Evolutionary conservation across 768 basidiomycete genomes (phyloP).

Genomic region (Pleurotus salmoneostramineus): DNA sequence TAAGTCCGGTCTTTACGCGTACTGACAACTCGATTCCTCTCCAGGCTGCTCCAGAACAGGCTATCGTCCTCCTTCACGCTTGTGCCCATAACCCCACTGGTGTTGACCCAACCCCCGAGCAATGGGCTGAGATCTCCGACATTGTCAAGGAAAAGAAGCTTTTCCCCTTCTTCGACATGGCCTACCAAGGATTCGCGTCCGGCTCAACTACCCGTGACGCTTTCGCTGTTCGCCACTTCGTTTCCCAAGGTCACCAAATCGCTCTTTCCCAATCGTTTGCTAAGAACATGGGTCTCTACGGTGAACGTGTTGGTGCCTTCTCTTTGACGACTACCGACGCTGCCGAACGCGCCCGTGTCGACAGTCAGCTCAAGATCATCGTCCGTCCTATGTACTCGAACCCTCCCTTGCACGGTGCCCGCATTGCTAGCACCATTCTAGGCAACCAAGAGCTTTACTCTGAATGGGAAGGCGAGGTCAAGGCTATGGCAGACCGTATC

Average conservation of each 20-base stretch:
- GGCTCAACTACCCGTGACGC: constrained; percentile 89
- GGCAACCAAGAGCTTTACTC: constrained; percentile 68
- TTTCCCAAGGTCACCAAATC: constrained; percentile 83
- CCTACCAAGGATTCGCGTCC: constrained; percentile 98
- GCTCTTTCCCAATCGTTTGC: constrained; percentile 95
- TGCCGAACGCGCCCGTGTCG: constrained; percentile 81
- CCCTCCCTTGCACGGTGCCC: constrained; percentile 88
- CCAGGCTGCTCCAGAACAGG: constrained; percentile 67
- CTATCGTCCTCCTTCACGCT: constrained; percentile 90
- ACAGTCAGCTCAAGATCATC: constrained; percentile 93
- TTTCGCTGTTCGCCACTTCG: constrained; percentile 93
- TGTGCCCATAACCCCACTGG: constrained; percentile 99
- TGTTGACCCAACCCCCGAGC: constrained; percentile 87
- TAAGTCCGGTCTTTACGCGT: background rate
- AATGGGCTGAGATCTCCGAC: constrained; percentile 90
- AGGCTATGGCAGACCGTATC: constrained; percentile 93
- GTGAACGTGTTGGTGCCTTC: constrained; percentile 97
- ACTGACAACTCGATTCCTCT: constrained; percentile 13
- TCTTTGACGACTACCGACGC: constrained; percentile 69
- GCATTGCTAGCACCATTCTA: constrained; percentile 83
- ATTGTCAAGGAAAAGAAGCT: constrained; percentile 84
- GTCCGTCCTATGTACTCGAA: constrained; percentile 98
- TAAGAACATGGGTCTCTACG: constrained; percentile 99
- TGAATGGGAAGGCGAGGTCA: constrained; percentile 91
- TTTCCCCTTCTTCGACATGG: constrained; percentile 99